Evolutionary conservation across 2,329 filamentous ascomycete species (phyloP).

Genomic region (Paracorniculantispora psalliotae): DNA sequence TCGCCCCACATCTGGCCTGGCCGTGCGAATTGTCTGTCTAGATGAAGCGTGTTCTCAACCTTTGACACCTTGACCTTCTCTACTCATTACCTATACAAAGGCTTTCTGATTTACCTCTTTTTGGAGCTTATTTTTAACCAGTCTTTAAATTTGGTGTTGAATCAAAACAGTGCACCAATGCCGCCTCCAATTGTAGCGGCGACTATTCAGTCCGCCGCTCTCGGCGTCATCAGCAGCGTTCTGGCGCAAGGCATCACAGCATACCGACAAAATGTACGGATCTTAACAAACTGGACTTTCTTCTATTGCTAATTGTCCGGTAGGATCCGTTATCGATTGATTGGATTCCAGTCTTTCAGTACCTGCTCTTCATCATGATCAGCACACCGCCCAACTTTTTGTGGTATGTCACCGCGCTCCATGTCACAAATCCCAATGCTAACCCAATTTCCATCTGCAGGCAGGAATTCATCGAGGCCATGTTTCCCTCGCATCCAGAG

Average conservation of each 20-base stretch:
- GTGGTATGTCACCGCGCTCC: too few species aligned
- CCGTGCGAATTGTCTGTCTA: not conserved
- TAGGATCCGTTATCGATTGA: slow-evolving; percentile 57
- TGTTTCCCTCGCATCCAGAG: slow-evolving; percentile 62
- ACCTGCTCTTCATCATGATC: slow-evolving; percentile 67
- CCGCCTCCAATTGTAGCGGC: slow-evolving; percentile 47
- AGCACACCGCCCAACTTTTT: slow-evolving; percentile 77
- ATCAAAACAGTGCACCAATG: too few species aligned
- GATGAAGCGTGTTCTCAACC: not conserved
- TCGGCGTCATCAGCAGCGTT: slow-evolving; percentile 65
- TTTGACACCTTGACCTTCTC: not conserved
- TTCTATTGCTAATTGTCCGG: not conserved
- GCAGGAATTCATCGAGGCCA: slow-evolving; percentile 71
- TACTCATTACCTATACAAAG: not conserved
- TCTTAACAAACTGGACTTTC: not conserved
- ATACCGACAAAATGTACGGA: slow-evolving; percentile 53
- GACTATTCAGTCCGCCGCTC: slow-evolving; percentile 59
- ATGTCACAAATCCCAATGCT: too few species aligned
- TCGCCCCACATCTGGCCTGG: slow-evolving; percentile 2
- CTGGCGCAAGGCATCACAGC: slow-evolving; percentile 66
- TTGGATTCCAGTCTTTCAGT: slow-evolving; percentile 66
- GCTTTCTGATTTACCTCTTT: too few species aligned
- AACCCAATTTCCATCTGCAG: slow-evolving; percentile 33
- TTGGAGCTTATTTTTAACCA: not conserved
- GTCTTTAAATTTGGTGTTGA: too few species aligned